Conservation (phyloP, 164 flowering plant genomes). For the Annona cherimola region DNA sequence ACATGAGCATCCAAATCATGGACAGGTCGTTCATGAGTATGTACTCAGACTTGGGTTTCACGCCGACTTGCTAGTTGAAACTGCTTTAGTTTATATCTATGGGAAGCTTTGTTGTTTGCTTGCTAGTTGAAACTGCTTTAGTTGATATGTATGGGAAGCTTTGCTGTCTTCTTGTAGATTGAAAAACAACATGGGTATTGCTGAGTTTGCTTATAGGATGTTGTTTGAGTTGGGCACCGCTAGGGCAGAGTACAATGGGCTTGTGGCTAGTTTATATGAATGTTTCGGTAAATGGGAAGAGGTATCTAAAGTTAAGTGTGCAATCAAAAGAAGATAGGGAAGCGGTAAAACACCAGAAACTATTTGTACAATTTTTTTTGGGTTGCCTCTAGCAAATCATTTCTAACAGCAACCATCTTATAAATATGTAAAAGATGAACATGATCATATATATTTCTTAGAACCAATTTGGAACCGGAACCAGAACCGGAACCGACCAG, state of each 20-base stretch:
- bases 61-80: conserved; percentile 12
- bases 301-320: conserved; percentile 11
- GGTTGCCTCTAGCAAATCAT: no score
- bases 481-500: no score
- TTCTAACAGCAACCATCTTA: no score
- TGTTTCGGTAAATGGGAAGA: conserved; percentile 23
- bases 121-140: conserved; percentile 21
- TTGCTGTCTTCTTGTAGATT: conserved; percentile 20
- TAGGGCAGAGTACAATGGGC: conserved; percentile 14
- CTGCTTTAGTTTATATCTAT: conserved; percentile 20
- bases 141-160: conserved; percentile 26
- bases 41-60: conserved; percentile 18
- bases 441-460: no score
- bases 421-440: no score
- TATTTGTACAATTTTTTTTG: no score
- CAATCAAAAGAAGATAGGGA: conserved; percentile 8
- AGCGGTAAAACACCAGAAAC: conserved; percentile 16
- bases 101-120: conserved; percentile 15
- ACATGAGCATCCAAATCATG: conserved; percentile 16
- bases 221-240: conserved; percentile 17
- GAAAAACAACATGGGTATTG: conserved; percentile 10
- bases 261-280: conserved; percentile 23
- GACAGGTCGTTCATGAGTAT: neutral
- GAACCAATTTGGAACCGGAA: no score
- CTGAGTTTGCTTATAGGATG: conserved; percentile 14